Evolutionary conservation across 345 rosid genomes (phyloP).

Genomic region (Ricinus communis): DNA sequence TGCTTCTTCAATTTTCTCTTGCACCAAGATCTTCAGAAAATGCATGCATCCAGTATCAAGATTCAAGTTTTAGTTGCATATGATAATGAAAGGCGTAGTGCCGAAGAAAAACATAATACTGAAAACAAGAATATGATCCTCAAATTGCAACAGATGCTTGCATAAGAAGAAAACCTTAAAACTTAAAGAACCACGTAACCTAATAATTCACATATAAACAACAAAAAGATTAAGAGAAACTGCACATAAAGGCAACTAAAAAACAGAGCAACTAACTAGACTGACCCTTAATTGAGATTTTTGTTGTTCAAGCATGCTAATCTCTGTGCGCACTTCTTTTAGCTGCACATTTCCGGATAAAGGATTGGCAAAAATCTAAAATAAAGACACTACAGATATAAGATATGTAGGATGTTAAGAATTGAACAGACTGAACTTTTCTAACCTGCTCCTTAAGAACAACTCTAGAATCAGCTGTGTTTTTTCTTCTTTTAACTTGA

Average conservation of each 20-base stretch:
- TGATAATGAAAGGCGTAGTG: background rate
- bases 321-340: conserved; percentile 51
- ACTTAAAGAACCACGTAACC: background rate
- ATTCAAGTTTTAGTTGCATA: background rate
- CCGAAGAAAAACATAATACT: background rate
- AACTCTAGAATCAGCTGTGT: conserved; percentile 42
- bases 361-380: background rate
- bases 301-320: conserved; percentile 46
- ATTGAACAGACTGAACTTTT: conserved; percentile 18
- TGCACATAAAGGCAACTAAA: too few species aligned
- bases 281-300: conserved; percentile 64
- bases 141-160: background rate
- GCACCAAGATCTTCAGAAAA: conserved; percentile 44
- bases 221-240: background rate
- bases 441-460: conserved; percentile 66
- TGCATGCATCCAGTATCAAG: conserved; percentile 13
- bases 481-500: conserved; percentile 47
- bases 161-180: background rate
- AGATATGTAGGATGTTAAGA: background rate
- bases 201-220: conserved; percentile 1
- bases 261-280: background rate
- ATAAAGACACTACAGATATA: background rate
- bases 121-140: background rate
- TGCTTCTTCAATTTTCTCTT: conserved; percentile 68
- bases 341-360: conserved; percentile 48